These are phyloP conservation scores for Astrocystis sublimbata DNA, from an alignment of 495 filamentous ascomycete genomes.

Conservation along the genomic window DNA sequence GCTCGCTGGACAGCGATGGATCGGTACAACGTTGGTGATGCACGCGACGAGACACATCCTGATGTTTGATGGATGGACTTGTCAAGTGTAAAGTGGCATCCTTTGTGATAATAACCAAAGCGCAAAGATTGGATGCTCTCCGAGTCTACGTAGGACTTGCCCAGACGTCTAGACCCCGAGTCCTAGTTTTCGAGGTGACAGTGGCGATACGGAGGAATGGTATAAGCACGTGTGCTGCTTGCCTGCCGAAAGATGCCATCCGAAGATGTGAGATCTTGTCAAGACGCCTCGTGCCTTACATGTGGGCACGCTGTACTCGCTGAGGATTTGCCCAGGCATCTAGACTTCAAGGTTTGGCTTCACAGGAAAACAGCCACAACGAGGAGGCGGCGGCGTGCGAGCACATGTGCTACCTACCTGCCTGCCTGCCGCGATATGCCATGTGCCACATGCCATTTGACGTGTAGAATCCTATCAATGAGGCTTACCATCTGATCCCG, in stretches of 20 bases:
- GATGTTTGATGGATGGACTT: background rate
- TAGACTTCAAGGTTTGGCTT: too few relatives aligned
- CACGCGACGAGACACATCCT: background rate
- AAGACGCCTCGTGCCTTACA: too few relatives aligned
- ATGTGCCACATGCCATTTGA: background rate
- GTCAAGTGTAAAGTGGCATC: background rate
- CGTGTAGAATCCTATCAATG: background rate
- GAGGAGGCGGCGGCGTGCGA: too few relatives aligned
- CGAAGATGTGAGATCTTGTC: too few relatives aligned
- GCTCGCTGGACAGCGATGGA: background rate
- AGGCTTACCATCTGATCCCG: background rate
- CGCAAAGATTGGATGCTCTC: background rate
- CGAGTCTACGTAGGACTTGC: background rate
- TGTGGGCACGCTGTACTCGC: too few relatives aligned
- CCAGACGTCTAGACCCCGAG: background rate
- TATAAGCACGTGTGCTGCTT: background rate
- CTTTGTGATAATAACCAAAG: background rate
- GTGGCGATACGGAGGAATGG: background rate
- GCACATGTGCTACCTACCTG: background rate
- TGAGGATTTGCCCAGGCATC: too few relatives aligned
- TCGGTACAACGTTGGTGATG: background rate
- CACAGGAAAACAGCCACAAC: too few relatives aligned
- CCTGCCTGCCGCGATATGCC: too few relatives aligned
- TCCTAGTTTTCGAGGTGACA: background rate
- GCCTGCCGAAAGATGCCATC: background rate